Percentiles rank a stretch among this genome's conserved stretches.
These are phyloP conservation scores for Populus ilicifolia DNA, from an alignment of 345 rosid species.

Conservation along the genomic window DNA sequence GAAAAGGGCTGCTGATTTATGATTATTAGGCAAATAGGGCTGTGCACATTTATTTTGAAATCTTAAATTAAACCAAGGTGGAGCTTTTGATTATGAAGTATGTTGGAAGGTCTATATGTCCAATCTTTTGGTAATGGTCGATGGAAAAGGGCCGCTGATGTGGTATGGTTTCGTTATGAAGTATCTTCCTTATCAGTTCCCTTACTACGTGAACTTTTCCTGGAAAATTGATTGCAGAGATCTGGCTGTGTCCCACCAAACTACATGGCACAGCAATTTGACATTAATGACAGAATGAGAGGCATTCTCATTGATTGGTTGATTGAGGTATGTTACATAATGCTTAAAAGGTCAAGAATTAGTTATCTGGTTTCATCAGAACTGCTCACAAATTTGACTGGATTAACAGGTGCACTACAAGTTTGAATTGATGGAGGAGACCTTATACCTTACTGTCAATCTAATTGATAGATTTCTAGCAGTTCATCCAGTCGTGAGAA, in stretches of 20 bases:
- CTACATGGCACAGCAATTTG: conserved; percentile 72
- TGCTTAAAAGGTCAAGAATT: neutral
- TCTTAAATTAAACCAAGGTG: neutral
- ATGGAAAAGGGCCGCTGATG: neutral
- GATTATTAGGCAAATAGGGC: neutral
- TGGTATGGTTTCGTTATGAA: neutral
- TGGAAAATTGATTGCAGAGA: conserved; percentile 38
- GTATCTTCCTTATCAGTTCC: neutral
- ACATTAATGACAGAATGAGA: conserved; percentile 89
- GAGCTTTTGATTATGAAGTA: too few relatives aligned
- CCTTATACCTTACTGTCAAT: conserved; percentile 84
- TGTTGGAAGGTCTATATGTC: neutral
- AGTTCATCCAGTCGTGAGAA: conserved; percentile 56
- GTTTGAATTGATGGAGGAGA: conserved; percentile 96
- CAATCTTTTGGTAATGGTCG: neutral
- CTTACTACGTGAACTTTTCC: conserved; percentile 1
- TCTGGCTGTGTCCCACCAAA: conserved; percentile 47
- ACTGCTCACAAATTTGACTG: conserved; percentile 9
- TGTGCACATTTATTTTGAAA: neutral
- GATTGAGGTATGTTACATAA: conserved; percentile 55
- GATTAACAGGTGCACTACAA: conserved; percentile 89
- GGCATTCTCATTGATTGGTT: conserved; percentile 91
- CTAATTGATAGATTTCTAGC: conserved; percentile 87
- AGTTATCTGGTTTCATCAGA: neutral
- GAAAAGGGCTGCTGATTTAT: too few relatives aligned